Evolutionary conservation across 805 yeast species (phyloP).

Genomic region (Nakazawaea siamensis): DNA sequence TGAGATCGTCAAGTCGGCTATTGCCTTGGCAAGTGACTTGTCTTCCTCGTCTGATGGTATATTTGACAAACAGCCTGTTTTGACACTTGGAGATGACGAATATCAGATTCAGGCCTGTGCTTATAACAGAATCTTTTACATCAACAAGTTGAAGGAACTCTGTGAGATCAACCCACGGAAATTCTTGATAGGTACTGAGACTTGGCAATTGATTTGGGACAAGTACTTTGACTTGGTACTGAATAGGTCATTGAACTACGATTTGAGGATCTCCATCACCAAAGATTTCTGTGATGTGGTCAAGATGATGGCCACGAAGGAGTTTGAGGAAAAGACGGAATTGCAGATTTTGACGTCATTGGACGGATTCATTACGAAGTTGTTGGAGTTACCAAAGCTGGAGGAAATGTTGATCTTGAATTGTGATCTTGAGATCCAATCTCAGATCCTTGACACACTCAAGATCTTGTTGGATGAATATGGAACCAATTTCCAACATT

Average conservation of each 20-base stretch:
- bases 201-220: conserved; percentile 40
- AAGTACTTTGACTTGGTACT: conserved; percentile 39
- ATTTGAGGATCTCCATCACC: conserved; percentile 39
- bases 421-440: conserved; percentile 61
- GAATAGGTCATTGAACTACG: conserved; percentile 32
- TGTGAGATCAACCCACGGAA: conserved; percentile 43
- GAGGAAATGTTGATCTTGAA: conserved; percentile 35
- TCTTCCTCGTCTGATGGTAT: conserved; percentile 3
- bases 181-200: conserved; percentile 32
- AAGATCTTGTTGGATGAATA: conserved; percentile 71
- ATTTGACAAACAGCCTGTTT: conserved; percentile 1
- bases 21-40: conserved; percentile 29
- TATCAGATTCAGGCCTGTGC: conserved; percentile 29
- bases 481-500: conserved; percentile 53
- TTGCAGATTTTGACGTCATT: conserved; percentile 40
- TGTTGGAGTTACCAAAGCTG: conserved; percentile 30
- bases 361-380: conserved; percentile 30
- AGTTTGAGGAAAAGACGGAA: conserved; percentile 34
- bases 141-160: conserved; percentile 45
- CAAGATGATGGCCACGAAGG: conserved; percentile 28
- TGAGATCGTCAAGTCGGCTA: conserved; percentile 38
- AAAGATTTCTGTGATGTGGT: conserved; percentile 45
- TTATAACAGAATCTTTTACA: conserved; percentile 47
- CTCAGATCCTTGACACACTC: conserved; percentile 52
- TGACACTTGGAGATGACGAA: conserved; percentile 4